A percentile compares a stretch with the other conserved stretches of the same genome.
Evolutionary conservation across 352 stramenopile species (phyloP).

Genomic region (Globisporangium echinulatum): DNA sequence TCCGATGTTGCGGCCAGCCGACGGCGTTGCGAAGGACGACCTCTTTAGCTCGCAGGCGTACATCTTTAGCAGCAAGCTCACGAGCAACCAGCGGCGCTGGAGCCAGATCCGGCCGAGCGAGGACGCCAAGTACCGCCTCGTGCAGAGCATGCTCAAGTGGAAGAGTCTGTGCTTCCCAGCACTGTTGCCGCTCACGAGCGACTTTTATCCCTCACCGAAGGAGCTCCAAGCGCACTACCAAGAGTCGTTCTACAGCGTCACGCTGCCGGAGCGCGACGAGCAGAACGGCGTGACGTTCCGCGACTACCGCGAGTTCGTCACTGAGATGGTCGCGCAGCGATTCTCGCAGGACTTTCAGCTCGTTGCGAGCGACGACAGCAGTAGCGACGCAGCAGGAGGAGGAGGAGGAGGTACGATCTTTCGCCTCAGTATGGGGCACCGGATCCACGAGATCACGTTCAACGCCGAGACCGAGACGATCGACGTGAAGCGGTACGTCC

Average conservation of each 20-base stretch:
- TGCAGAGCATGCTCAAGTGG: slow-evolving; percentile 93
- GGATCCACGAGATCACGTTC: slow-evolving; percentile 85
- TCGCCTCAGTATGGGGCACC: slow-evolving; percentile 76
- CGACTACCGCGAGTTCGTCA: slow-evolving; percentile 71
- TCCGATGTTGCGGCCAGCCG: slow-evolving; percentile 42
- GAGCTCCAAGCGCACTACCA: slow-evolving; percentile 81
- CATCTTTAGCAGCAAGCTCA: slow-evolving; percentile 78
- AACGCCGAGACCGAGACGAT: slow-evolving; percentile 71
- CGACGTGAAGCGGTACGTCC: slow-evolving; percentile 80
- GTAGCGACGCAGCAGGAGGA: neutral
- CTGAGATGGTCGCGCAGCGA: slow-evolving; percentile 83
- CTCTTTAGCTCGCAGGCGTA: slow-evolving; percentile 72
- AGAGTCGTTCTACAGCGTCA: slow-evolving; percentile 84
- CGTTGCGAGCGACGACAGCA: slow-evolving; percentile 50
- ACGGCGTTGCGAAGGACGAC: slow-evolving; percentile 48
- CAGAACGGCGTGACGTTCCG: slow-evolving; percentile 57
- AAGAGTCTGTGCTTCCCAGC: slow-evolving; percentile 95
- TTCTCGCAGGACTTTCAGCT: slow-evolving; percentile 86
- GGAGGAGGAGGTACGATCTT: neutral
- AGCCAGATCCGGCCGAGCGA: slow-evolving; percentile 88
- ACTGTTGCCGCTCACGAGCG: slow-evolving; percentile 89
- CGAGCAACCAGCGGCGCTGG: slow-evolving; percentile 94
- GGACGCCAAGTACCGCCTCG: slow-evolving; percentile 45
- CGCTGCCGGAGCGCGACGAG: slow-evolving; percentile 63
- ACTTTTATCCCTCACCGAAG: slow-evolving; percentile 79